Conservation (phyloP, 2,329 filamentous ascomycete genomes). For the Sporothrix humicola region DNA sequence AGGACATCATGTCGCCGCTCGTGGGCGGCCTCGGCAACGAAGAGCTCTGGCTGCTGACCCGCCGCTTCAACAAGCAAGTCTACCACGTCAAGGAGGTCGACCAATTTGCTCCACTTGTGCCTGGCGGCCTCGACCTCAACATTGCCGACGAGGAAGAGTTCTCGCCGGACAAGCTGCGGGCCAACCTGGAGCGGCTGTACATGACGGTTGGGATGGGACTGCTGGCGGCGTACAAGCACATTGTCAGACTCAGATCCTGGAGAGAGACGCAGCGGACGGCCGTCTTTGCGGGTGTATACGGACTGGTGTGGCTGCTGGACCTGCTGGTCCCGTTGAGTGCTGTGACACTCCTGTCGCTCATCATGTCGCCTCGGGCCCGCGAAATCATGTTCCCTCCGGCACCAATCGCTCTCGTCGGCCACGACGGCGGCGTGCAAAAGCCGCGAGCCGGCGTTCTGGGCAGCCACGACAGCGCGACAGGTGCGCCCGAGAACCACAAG, state of each 20-base stretch:
- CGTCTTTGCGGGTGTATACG: not conserved
- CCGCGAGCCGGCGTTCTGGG: not conserved
- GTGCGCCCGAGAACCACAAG: constrained; percentile 81
- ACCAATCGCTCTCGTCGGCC: constrained; percentile 50
- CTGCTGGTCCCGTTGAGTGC: not conserved
- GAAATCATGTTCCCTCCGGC: constrained; percentile 74
- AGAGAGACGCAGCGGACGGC: constrained; percentile 71
- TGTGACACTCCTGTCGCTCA: constrained; percentile 65
- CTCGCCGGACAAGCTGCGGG: constrained; percentile 79
- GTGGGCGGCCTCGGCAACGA: constrained; percentile 74
- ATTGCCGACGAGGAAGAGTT: constrained; percentile 84
- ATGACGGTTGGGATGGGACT: constrained; percentile 76
- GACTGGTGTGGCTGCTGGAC: constrained; percentile 9
- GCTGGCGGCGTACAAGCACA: constrained; percentile 72
- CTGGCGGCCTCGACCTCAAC: constrained; percentile 77
- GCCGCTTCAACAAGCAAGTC: constrained; percentile 75
- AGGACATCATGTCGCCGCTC: constrained; percentile 62
- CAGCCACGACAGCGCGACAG: constrained; percentile 67
- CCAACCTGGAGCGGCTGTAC: constrained; percentile 79
- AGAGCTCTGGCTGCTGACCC: constrained; percentile 71
- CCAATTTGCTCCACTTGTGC: constrained; percentile 50
- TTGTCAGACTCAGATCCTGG: constrained; percentile 80
- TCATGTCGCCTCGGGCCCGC: constrained; percentile 68
- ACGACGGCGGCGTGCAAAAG: constrained; percentile 7
- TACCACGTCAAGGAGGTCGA: constrained; percentile 71